Evolutionary conservation across 2,329 filamentous ascomycete species (phyloP).

Genomic region (Exophiala sideris): DNA sequence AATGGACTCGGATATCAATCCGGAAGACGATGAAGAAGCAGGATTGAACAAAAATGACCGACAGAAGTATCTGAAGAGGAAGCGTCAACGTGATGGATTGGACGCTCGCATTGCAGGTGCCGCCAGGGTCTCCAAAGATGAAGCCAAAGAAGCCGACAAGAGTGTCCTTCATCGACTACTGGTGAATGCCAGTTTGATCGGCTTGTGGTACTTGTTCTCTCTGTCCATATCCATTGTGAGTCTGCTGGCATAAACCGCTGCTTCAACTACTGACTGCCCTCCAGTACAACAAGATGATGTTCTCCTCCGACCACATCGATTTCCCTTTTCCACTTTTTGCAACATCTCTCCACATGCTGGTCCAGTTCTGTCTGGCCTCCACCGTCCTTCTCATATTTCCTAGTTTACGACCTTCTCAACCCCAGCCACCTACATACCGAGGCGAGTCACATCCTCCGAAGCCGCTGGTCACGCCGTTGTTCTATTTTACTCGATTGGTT

Average conservation of each 20-base stretch:
- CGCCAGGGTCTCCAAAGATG: conserved; percentile 59
- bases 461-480: conserved; percentile 76
- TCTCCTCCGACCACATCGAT: conserved; percentile 72
- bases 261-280: conserved; percentile 16
- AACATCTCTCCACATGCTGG: conserved; percentile 90
- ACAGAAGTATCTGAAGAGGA: conserved; percentile 63
- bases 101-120: conserved; percentile 65
- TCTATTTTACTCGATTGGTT: conserved; percentile 87
- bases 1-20: conserved; percentile 67
- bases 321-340: conserved; percentile 96
- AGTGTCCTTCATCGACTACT: conserved; percentile 66
- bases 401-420: conserved; percentile 66
- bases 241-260: conserved; percentile 20
- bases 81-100: conserved; percentile 63
- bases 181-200: conserved; percentile 77
- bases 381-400: conserved; percentile 79
- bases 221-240: conserved; percentile 85
- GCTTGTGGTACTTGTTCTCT: conserved; percentile 87
- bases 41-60: conserved; percentile 74
- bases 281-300: conserved; percentile 99
- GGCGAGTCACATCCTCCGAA: conserved; percentile 37
- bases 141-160: conserved; percentile 69
- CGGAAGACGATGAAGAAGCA: conserved; percentile 86
- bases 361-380: conserved; percentile 79
- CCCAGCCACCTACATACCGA: conserved; percentile 23